Percentiles rank a stretch among this genome's conserved stretches.
These are phyloP conservation scores for Leptographium wingfieldii DNA, from an alignment of 2,329 filamentous ascomycete species.

Conservation along the genomic window DNA sequence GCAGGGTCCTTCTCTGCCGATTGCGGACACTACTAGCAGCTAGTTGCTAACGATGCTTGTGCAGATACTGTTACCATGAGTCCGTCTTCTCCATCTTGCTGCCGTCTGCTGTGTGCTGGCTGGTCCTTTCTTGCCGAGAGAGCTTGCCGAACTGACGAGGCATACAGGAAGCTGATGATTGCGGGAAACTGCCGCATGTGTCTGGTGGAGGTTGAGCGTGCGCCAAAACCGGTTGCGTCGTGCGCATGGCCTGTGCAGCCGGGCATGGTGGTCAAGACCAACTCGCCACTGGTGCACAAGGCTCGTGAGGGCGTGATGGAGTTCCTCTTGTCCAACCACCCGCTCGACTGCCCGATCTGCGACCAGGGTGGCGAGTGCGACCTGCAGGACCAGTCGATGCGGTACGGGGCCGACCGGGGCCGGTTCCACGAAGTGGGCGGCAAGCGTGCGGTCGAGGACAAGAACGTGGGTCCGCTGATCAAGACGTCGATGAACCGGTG, in stretches of 20 bases:
- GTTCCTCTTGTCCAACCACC: constrained; percentile 92
- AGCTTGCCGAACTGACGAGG: background rate
- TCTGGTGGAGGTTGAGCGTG: constrained; percentile 91
- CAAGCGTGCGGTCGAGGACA: constrained; percentile 97
- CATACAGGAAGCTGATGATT: constrained; percentile 80
- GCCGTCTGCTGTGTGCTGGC: background rate
- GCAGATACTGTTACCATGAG: constrained; percentile 97
- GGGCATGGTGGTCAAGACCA: constrained; percentile 98
- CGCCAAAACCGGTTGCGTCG: constrained; percentile 93
- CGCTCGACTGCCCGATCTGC: constrained; percentile 92
- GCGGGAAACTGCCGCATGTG: constrained; percentile 99
- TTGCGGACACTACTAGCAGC: background rate
- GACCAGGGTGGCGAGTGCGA: constrained; percentile 99
- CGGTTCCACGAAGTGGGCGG: constrained; percentile 92
- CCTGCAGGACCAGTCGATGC: constrained; percentile 98
- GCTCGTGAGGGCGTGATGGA: constrained; percentile 98
- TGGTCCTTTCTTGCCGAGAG: background rate
- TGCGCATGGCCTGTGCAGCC: constrained; percentile 98
- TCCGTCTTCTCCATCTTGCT: constrained; percentile 19
- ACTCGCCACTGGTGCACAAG: constrained; percentile 92
- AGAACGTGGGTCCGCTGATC: constrained; percentile 95
- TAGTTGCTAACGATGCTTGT: constrained; percentile 18
- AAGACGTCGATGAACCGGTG: constrained; percentile 99
- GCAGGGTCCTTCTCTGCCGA: constrained; percentile 13
- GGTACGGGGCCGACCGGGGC: constrained; percentile 90